These are phyloP conservation scores for Castanospermum australe DNA, from an alignment of 306 rosid genomes.

Conservation along the genomic window DNA sequence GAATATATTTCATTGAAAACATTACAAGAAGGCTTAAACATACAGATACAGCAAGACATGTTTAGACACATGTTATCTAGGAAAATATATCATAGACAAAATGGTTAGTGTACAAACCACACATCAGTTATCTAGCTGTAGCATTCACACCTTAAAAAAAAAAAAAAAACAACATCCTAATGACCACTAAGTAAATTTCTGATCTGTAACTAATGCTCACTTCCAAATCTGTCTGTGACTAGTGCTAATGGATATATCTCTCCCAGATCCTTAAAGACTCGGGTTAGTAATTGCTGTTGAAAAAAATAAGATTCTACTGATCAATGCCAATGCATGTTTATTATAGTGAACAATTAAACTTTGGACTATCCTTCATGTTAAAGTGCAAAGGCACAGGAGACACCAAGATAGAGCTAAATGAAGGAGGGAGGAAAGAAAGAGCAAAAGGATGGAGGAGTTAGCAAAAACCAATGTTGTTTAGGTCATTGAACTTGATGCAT, in stretches of 20 bases:
- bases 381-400: too few species aligned
- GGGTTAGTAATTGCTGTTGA: too few species aligned
- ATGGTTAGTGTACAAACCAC: not conserved
- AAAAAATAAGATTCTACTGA: too few species aligned
- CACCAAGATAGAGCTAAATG: too few species aligned
- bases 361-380: too few species aligned
- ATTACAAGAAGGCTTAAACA: conserved; percentile 10
- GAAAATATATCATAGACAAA: not conserved
- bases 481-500: too few species aligned
- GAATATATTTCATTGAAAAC: not conserved
- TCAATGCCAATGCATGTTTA: too few species aligned
- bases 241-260: not conserved
- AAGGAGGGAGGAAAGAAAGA: too few species aligned
- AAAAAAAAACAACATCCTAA: not conserved
- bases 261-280: too few species aligned
- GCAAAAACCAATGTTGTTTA: too few species aligned
- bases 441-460: too few species aligned
- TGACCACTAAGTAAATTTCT: not conserved
- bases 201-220: not conserved
- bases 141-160: not conserved
- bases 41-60: not conserved
- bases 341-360: too few species aligned
- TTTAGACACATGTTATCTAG: not conserved
- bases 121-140: not conserved
- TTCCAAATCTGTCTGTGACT: not conserved